Base-by-base conservation (phyloP, 2,329 filamentous ascomycete species). In the Camillea tinctor region DNA sequence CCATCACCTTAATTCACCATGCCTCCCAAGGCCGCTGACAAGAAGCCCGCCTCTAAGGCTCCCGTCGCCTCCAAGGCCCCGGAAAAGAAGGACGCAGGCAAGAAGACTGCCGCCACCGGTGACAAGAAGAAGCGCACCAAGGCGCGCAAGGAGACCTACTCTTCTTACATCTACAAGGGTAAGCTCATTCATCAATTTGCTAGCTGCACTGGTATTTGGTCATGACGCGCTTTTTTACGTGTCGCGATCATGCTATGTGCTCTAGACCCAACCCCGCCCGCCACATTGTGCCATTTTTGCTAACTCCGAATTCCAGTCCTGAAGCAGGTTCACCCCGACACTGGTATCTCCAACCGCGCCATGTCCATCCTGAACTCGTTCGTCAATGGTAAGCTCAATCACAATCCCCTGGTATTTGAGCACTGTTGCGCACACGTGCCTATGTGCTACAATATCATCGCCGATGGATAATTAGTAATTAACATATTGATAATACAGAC, bases 41-140 rank as follows among this genome's bases (percentile, higher is more conserved):
- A 98, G 92, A 97, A 97, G 88, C 93, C 94, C 82, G 94, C 91
- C 84, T 87, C 92, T 83, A 98, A 98, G 92, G 94, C 94, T 73
- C 93, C 94, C 62, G 91, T 82, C 76, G 84, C 84, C 69, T 84
- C 82, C 72, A 87, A 87, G 83, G 84, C 83, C 66, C 84, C 84
- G 60, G 93, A 97, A 88, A 97, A 97, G 91, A 97, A 98, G 90
- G 94, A 98, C 83, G 95, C 94, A 68, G 95, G 94, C 85, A 99
- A 99, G 92, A 99, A 98, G 91, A 98, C 95, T 54, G 92, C 94
- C 63, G 88, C 93, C 64, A 88, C 92, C 76, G 95, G 95, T 68
- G 95, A 98, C 74, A 98, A 98, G 93, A 99, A 99, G 92, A 99
- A 98, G 93, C 92, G 95, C 77, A 96, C 93, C 84, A 99, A 99